These are phyloP conservation scores for Nakazawaea ambrosiae DNA, from an alignment of 805 yeast species.

Conservation along the genomic window DNA sequence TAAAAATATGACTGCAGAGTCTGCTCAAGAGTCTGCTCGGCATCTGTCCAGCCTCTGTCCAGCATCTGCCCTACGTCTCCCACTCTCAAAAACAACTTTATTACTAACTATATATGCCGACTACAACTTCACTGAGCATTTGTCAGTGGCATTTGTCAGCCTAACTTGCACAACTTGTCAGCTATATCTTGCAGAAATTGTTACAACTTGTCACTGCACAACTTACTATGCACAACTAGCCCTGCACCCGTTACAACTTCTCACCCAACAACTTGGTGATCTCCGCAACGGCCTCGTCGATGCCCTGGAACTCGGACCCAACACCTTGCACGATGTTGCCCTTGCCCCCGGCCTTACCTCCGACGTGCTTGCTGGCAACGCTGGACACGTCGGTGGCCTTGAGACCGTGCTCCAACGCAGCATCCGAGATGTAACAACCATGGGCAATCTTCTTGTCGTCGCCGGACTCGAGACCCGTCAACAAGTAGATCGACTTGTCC, in stretches of 20 bases:
- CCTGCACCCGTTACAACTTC: slow-evolving; percentile 33
- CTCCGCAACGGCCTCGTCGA: slow-evolving; percentile 67
- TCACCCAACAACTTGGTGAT: slow-evolving; percentile 54
- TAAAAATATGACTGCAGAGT: no score
- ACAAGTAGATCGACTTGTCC: slow-evolving; percentile 69
- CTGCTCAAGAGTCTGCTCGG: no score
- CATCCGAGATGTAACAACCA: slow-evolving; percentile 82
- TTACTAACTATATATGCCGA: no score
- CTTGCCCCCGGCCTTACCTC: slow-evolving; percentile 99
- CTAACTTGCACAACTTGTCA: no score
- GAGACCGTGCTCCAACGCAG: slow-evolving; percentile 60
- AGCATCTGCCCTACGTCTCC: no score
- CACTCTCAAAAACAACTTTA: no score
- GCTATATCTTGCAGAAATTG: no score
- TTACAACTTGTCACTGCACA: no score
- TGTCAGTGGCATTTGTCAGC: no score
- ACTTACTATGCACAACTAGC: no score
- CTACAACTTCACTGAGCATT: no score
- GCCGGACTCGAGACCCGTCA: slow-evolving; percentile 53
- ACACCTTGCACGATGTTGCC: slow-evolving; percentile 95
- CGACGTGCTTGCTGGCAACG: slow-evolving; percentile 65
- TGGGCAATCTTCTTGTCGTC: slow-evolving; percentile 77
- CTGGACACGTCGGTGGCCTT: slow-evolving; percentile 71
- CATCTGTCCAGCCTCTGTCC: no score
- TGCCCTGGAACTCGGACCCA: slow-evolving; percentile 74